Evolutionary conservation across 257 asterid genomes (phyloP).

Genomic region (Jasminum sambac): DNA sequence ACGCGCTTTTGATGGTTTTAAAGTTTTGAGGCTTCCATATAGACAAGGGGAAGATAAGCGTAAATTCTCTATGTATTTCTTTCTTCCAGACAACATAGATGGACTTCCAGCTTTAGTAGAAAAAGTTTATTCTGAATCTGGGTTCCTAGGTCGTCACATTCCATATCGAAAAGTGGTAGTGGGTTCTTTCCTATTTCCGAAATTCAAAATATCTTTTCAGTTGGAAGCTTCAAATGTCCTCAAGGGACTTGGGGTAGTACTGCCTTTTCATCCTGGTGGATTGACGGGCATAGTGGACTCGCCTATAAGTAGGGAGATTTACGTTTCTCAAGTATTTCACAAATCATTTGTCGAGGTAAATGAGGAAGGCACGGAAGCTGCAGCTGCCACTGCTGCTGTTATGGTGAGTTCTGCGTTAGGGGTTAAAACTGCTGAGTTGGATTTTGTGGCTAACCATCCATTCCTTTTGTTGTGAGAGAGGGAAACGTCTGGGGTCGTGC

Average conservation of each 20-base stretch:
- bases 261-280: slow-evolving; percentile 36
- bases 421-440: neutral
- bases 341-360: slow-evolving; percentile 44
- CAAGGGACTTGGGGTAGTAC: slow-evolving; percentile 34
- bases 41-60: slow-evolving; percentile 38
- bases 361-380: slow-evolving; percentile 48
- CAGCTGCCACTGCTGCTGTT: slow-evolving; percentile 31
- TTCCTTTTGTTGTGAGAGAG: slow-evolving; percentile 41
- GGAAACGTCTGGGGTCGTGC: slow-evolving; percentile 33
- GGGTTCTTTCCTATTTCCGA: slow-evolving; percentile 33
- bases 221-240: slow-evolving; percentile 42
- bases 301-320: slow-evolving; percentile 21
- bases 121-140: slow-evolving; percentile 33
- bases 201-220: slow-evolving; percentile 37
- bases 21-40: slow-evolving; percentile 36
- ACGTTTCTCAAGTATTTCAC: slow-evolving; percentile 41
- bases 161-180: slow-evolving; percentile 26
- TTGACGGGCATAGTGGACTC: slow-evolving; percentile 39
- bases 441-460: slow-evolving; percentile 47
- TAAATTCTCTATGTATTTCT: slow-evolving; percentile 40
- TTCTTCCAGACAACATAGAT: slow-evolving; percentile 41
- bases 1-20: slow-evolving; percentile 30
- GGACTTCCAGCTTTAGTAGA: slow-evolving; percentile 38
- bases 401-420: neutral
- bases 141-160: slow-evolving; percentile 32